Evolutionary conservation across 495 filamentous ascomycete species (phyloP).

Genomic region (Aspergillus heteromorphus): DNA sequence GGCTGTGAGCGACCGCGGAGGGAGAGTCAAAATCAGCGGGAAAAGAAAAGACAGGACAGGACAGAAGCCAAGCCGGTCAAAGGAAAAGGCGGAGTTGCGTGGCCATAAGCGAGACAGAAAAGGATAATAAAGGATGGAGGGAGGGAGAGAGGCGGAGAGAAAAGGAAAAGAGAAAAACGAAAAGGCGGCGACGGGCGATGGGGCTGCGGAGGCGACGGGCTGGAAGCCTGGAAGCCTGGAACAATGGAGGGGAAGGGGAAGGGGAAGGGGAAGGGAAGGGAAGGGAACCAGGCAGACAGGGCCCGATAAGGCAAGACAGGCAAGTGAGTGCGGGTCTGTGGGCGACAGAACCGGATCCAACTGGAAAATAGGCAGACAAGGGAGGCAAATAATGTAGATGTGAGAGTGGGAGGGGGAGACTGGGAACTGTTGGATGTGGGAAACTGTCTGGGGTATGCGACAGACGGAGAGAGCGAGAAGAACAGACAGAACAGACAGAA

Average conservation of each 20-base stretch:
- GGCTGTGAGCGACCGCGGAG: slow-evolving; percentile 11
- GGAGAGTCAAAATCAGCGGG: not conserved
- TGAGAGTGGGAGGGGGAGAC: too few relatives aligned
- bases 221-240: slow-evolving; percentile 20
- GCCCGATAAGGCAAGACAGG: not conserved
- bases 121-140: slow-evolving; percentile 4
- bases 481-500: too few relatives aligned
- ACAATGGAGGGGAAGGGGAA: not conserved
- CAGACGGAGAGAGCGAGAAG: not conserved
- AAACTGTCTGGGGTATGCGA: too few relatives aligned
- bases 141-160: too few relatives aligned
- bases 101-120: slow-evolving; percentile 20
- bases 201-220: slow-evolving; percentile 18
- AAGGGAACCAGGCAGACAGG: slow-evolving; percentile 4
- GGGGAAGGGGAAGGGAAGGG: slow-evolving; percentile 3
- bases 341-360: too few relatives aligned
- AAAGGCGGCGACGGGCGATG: slow-evolving; percentile 3
- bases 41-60: slow-evolving; percentile 11
- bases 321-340: not conserved
- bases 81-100: slow-evolving; percentile 10
- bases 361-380: too few relatives aligned
- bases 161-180: too few relatives aligned
- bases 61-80: slow-evolving; percentile 5
- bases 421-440: too few relatives aligned
- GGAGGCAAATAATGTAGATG: too few relatives aligned